phyloP scores from a whole-genome alignment of 495 filamentous ascomycete species.

The Tuber melanosporum region DNA sequence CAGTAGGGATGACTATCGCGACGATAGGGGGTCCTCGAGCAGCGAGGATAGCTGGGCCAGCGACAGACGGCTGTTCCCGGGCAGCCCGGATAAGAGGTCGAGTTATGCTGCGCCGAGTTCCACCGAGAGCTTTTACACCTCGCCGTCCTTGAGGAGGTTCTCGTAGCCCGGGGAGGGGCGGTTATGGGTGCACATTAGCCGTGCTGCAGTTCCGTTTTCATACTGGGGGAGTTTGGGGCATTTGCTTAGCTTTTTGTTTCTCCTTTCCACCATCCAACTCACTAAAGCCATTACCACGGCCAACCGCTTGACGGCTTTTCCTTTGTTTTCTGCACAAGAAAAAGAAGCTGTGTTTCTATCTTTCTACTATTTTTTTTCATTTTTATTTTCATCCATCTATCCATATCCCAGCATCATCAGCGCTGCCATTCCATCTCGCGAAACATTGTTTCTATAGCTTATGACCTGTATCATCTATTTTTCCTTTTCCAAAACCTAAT shows the following conservation, averaged over 20 bases:
- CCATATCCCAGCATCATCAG: neutral
- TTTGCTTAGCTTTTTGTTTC: constrained; percentile 3
- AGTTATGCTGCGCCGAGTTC: constrained; percentile 27
- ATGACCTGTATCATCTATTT: neutral
- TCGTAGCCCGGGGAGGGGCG: constrained; percentile 2
- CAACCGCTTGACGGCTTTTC: neutral
- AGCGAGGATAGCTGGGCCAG: constrained; percentile 28
- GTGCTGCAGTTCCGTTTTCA: neutral
- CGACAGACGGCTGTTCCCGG: constrained; percentile 23
- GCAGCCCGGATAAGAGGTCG: constrained; percentile 12
- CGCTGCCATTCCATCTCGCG: neutral
- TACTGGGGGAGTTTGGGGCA: constrained; percentile 21
- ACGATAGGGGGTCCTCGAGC: constrained; percentile 16
- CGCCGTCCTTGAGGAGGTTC: constrained; percentile 23
- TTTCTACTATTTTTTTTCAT: neutral
- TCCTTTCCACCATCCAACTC: neutral
- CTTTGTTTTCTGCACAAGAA: neutral
- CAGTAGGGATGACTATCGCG: neutral
- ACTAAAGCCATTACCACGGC: neutral
- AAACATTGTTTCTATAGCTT: neutral
- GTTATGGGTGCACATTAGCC: neutral
- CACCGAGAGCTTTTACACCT: constrained; percentile 20
- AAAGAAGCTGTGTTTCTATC: neutral
- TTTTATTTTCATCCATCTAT: neutral
- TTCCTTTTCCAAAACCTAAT: neutral